Evolutionary conservation across 2,329 filamentous ascomycete species (phyloP).

Genomic region (Fusarium coicis): DNA sequence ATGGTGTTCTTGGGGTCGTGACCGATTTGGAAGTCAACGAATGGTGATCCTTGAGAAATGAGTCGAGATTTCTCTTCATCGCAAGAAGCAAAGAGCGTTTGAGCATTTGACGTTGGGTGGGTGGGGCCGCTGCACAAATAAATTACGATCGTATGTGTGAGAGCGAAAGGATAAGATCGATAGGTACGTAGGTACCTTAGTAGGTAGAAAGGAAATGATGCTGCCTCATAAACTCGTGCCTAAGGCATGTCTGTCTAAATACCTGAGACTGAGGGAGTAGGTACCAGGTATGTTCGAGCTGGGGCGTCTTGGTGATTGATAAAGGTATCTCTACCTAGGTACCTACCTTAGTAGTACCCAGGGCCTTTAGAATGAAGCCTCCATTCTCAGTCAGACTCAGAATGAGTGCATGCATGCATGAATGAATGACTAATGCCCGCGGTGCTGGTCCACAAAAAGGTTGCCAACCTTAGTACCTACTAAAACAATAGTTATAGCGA

Average conservation of each 20-base stretch:
- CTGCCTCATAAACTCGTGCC: not conserved
- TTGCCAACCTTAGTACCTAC: not conserved
- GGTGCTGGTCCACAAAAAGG: not conserved
- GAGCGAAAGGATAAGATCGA: not conserved
- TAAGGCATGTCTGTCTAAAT: too few species aligned
- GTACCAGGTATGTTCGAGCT: not conserved
- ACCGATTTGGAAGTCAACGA: not conserved
- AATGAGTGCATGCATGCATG: not conserved
- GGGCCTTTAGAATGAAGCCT: not conserved
- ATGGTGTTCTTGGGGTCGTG: not conserved
- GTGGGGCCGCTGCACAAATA: not conserved
- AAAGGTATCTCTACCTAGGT: not conserved
- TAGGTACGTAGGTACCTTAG: too few species aligned
- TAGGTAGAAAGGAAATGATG: not conserved
- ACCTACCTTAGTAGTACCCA: too few species aligned
- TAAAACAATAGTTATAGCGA: not conserved
- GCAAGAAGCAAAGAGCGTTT: conserved; percentile 24
- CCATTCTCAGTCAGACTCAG: conserved; percentile 15
- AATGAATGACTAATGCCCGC: not conserved
- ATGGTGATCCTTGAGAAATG: conserved; percentile 40
- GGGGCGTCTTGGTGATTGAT: conserved; percentile 19
- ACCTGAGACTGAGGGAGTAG: not conserved
- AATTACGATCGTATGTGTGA: not conserved
- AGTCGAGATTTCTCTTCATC: conserved; percentile 52
- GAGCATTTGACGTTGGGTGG: not conserved